These are phyloP conservation scores for Cystobasidium sp. DNA, from an alignment of 1,284 basidiomycete species.

Conservation along the genomic window DNA sequence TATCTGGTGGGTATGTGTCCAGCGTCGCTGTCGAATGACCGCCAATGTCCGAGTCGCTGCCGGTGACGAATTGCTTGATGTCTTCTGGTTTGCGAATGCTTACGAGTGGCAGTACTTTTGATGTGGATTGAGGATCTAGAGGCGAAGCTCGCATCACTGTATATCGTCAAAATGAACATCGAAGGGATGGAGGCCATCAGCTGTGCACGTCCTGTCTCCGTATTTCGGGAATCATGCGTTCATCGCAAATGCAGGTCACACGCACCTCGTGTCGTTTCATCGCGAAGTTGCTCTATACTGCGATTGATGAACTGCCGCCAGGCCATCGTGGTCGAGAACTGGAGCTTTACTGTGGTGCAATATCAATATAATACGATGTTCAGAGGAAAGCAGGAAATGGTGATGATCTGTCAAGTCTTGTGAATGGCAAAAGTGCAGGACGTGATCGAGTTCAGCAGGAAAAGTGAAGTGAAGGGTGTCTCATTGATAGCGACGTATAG, in stretches of 20 bases:
- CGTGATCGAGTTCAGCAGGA: no score
- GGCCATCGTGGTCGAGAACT: conserved; percentile 29
- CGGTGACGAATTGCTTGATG: conserved; percentile 68
- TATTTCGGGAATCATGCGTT: not conserved
- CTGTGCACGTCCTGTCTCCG: not conserved
- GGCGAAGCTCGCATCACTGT: conserved; percentile 46
- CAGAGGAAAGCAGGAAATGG: not conserved
- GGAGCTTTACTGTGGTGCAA: no score
- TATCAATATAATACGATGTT: no score
- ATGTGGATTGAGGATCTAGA: conserved; percentile 13
- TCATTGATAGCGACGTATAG: not conserved
- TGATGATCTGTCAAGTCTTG: not conserved
- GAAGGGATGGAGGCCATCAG: not conserved
- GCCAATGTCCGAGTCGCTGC: conserved; percentile 82
- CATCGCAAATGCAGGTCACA: not conserved
- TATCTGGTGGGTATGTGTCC: conserved; percentile 58
- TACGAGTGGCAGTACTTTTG: conserved; percentile 36
- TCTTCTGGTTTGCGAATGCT: conserved; percentile 67
- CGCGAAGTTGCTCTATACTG: conserved; percentile 43
- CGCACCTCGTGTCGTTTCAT: conserved; percentile 42
- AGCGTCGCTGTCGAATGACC: conserved; percentile 76
- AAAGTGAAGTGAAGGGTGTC: not conserved
- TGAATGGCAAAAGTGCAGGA: not conserved
- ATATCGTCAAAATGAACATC: not conserved
- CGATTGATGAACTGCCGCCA: conserved; percentile 41